Percentiles rank a stretch among this genome's conserved stretches.
These are phyloP conservation scores for Tetradesmus obliquus DNA, from an alignment of 139 green algal species.

Conservation along the genomic window DNA sequence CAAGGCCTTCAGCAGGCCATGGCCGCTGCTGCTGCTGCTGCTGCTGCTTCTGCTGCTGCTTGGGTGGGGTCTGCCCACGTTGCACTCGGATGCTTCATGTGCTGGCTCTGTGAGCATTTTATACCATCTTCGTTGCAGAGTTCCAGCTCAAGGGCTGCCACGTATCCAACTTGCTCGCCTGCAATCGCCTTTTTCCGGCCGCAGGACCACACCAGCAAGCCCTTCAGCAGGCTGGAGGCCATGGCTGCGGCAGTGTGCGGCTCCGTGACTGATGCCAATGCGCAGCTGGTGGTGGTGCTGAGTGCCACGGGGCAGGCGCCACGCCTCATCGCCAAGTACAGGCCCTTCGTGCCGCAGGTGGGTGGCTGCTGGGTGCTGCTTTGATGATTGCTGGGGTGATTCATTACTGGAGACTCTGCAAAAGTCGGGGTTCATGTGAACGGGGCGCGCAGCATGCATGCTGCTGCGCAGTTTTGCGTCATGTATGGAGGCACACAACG, in stretches of 20 bases:
- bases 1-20: no score
- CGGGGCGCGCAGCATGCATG: neutral
- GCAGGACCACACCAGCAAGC: conserved; percentile 67
- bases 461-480: no score
- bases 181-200: neutral
- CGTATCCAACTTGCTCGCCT: no score
- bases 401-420: neutral
- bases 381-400: neutral
- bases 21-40: no score
- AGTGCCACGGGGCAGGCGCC: conserved; percentile 55
- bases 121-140: no score
- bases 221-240: conserved; percentile 58
- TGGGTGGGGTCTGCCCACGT: neutral
- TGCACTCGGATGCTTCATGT: no score
- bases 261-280: conserved; percentile 62
- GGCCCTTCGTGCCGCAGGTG: conserved; percentile 62
- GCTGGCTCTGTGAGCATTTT: no score
- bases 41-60: neutral
- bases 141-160: no score
- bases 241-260: conserved; percentile 59
- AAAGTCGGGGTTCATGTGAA: neutral
- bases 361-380: neutral
- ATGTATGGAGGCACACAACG: neutral
- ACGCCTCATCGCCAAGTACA: conserved; percentile 73
- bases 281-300: conserved; percentile 61